Evolutionary conservation across 192 early-diverging fungal genomes (phyloP).

Genomic region (Jimgerdemannia lactiflua): DNA sequence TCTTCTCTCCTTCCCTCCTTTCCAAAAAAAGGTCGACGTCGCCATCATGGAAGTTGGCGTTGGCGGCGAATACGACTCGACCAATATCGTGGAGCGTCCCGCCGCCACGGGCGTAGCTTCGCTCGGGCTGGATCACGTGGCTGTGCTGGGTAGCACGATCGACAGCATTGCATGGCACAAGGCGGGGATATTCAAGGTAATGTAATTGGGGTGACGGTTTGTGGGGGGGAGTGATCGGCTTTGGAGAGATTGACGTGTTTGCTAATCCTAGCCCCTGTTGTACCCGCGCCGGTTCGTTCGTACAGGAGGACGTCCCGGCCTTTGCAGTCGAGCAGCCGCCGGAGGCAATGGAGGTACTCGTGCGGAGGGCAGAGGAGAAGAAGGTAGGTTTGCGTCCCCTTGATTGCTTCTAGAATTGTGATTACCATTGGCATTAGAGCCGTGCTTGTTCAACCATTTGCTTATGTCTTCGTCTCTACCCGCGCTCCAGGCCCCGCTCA

Average conservation of each 20-base stretch:
- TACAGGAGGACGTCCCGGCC: slow-evolving; percentile 59
- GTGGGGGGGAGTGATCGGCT: background rate
- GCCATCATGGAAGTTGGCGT: slow-evolving; percentile 82
- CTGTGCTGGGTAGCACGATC: slow-evolving; percentile 67
- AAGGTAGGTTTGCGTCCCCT: slow-evolving; percentile 37
- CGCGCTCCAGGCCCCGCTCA: slow-evolving; percentile 33
- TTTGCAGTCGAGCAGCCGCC: slow-evolving; percentile 69
- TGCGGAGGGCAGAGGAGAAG: slow-evolving; percentile 64
- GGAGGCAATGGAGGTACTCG: slow-evolving; percentile 65
- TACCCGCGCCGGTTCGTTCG: background rate
- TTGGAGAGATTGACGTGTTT: background rate
- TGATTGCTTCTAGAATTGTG: background rate
- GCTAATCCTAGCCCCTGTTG: background rate
- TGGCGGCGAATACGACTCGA: slow-evolving; percentile 84
- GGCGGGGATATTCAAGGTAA: slow-evolving; percentile 77
- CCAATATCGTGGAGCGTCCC: slow-evolving; percentile 71
- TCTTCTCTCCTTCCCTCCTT: background rate
- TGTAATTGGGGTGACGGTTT: background rate
- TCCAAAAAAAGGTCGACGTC: slow-evolving; percentile 56
- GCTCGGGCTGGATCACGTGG: slow-evolving; percentile 76
- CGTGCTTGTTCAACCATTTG: background rate
- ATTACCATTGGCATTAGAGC: too few relatives aligned
- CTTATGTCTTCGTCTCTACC: background rate
- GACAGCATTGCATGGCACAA: slow-evolving; percentile 83
- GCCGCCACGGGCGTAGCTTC: slow-evolving; percentile 79